Evolutionary conservation across 2,329 filamentous ascomycete species (phyloP), one percentile per base, ranked within the genome.

Genomic region (Grosmannia huntii): DNA sequence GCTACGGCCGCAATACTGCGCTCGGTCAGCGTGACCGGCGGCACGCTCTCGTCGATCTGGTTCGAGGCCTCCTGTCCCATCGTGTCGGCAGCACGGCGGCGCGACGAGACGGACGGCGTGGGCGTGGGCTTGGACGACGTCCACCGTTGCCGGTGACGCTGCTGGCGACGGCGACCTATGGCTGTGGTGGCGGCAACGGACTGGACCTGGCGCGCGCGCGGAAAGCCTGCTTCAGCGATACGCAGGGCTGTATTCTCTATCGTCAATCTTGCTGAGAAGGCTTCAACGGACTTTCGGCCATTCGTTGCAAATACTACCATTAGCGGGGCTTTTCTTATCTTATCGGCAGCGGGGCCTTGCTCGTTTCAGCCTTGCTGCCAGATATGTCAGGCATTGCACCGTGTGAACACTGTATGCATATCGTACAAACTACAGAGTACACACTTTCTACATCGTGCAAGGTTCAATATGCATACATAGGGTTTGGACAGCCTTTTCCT

Each of bases 61-160:
- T 74, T 77, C 27, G 89, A 95, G 63, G 84, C 78, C 68, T 95
- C 89, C 70, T 96, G 90, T 60, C 91, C 91, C 92, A 96, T 96
- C 58, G 75, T 89, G 21, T 31, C 23, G 5, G 38, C 6, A 33
- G 31, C 49, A 27, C 36, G 41, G 16, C 41, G 3, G 41, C 41
- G 41, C 4, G 41, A 44, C 41, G 41, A 3, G 10, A 10, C n/a
- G 27, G 12, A 21, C 11, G 23, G 11, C 6, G 33, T n/a, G 21
- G 23, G 11, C 6, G 33, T n/a, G 21, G 10, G 31, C 50, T 5
- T 16, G 21, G 54, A 56, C 21, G 46, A 33, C 46, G 55, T 14
- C 46, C 46, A 38, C 55, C 46, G 55, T 28, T 41, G 44, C 56
- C 50, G 58, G 59, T 60, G 60, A 56, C 59, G 59, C 31, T 60